Base-by-base conservation (phyloP, 192 early-diverging fungal genomes). In the Funneliformis mosseae region DNA sequence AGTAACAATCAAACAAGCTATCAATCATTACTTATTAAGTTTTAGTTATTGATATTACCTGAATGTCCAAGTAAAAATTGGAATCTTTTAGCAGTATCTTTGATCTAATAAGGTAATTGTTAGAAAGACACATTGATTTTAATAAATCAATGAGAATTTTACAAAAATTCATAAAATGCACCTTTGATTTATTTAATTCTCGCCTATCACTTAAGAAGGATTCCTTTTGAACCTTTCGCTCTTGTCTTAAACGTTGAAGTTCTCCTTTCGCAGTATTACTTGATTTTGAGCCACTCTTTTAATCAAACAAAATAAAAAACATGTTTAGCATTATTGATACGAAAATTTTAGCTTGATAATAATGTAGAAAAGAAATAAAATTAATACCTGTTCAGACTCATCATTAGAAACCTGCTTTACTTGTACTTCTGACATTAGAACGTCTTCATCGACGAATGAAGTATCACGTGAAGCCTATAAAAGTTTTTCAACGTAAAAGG, bases 11-110 rank as follows among this genome's bases (percentile, higher is more conserved):
- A 2, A 28, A 41, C 14, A 64, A 39, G 2, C 28, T 28, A 28
- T 55, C 43, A 25, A 27, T 62, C 28, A 59, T 55, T 6, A n/a
- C 62, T 42, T 18, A 68, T 76, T 9, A 59, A 0, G 10, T 9
- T 50, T 25, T 27, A 76, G 23, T 18, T 42, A 50, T 23, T 16
- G 21, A n/a, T 50, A 42, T 39, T 79, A 79, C 77, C 77, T 69
- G 83, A 88, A 70, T 89, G 85, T 8, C 86, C 92, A 68, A 94
- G 85, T 21, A 94, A 81, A 83, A 92, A 94, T 39, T 88, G 84
- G 81, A 92, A 94, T 60, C 93, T 87, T 84, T 89, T 91, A 43
- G 88, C 83, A 41, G 88, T 83, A 79, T 92, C 91, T 55, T 82
- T 84, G 42, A 84, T 87, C 90, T 93, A 71, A 67, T 43, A 23